phyloP scores from a whole-genome alignment of 2,329 filamentous ascomycete genomes.

The Pseudofabraea citricarpa region DNA sequence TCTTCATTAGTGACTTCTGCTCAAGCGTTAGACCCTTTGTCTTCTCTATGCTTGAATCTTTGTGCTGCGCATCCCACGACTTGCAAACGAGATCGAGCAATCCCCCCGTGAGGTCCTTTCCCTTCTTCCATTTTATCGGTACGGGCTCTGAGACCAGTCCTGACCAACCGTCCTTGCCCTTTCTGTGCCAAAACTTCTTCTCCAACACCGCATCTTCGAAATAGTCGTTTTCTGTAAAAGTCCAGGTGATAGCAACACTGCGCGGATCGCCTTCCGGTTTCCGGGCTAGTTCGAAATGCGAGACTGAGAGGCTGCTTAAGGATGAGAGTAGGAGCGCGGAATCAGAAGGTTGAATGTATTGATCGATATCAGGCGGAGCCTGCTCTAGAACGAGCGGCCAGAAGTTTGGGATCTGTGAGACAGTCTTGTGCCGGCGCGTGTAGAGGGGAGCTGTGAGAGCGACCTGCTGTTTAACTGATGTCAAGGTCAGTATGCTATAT shows the following conservation, averaged over 20 bases:
- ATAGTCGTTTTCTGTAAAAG: conserved; percentile 76
- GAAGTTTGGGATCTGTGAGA: conserved; percentile 77
- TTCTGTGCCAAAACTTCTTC: conserved; percentile 89
- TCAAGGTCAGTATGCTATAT: conserved; percentile 8
- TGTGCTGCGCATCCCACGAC: conserved; percentile 59
- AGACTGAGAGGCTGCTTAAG: conserved; percentile 66
- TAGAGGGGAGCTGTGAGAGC: conserved; percentile 67
- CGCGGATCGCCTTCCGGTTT: conserved; percentile 67
- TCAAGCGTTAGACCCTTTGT: conserved; percentile 37
- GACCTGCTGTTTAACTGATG: conserved; percentile 67
- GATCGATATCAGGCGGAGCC: conserved; percentile 79
- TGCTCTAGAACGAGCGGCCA: conserved; percentile 93
- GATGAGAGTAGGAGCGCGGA: conserved; percentile 64
- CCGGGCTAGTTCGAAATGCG: conserved; percentile 71
- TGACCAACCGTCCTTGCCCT: conserved; percentile 60
- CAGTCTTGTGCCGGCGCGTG: conserved; percentile 65
- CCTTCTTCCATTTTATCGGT: conserved; percentile 80
- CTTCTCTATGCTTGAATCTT: conserved; percentile 26
- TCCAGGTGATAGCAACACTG: conserved; percentile 71
- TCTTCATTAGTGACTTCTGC: conserved; percentile 46
- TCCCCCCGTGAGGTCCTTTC: conserved; percentile 78
- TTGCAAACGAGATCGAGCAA: conserved; percentile 69
- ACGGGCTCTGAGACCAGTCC: conserved; percentile 87
- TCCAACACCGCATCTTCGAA: conserved; percentile 75
- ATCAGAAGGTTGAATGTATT: conserved; percentile 81